phyloP scores from a whole-genome alignment of 345 rosid genomes.

The Arabidopsis suecica region DNA sequence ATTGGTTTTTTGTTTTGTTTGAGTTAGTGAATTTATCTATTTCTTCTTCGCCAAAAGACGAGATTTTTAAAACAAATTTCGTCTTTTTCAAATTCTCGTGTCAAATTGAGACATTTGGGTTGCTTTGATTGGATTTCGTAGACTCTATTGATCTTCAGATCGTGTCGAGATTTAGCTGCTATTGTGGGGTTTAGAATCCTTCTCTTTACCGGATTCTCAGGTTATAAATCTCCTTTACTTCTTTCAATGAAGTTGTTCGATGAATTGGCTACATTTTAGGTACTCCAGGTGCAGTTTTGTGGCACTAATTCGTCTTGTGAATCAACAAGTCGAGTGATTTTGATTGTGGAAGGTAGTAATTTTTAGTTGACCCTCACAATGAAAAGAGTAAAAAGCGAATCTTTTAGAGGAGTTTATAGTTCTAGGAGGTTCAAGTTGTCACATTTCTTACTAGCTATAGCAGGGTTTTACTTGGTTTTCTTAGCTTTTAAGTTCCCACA shows the following conservation, averaged over 20 bases:
- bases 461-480: conserved; percentile 73
- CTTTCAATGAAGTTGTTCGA: conserved; percentile 32
- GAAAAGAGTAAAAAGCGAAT: conserved; percentile 80
- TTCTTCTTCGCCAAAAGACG: not conserved
- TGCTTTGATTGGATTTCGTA: conserved; percentile 23
- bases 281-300: conserved; percentile 33
- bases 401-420: conserved; percentile 46
- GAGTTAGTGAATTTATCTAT: not conserved
- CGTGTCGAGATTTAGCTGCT: conserved; percentile 31
- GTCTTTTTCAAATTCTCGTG: not conserved
- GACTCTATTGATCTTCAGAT: conserved; percentile 28
- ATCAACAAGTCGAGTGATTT: conserved; percentile 36
- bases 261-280: conserved; percentile 33
- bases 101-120: conserved; percentile 34
- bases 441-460: conserved; percentile 71
- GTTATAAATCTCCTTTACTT: conserved; percentile 26
- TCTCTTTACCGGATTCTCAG: conserved; percentile 14
- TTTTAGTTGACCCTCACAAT: conserved; percentile 49
- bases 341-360: conserved; percentile 36
- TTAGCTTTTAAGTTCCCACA: conserved; percentile 82
- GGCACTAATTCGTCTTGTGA: not conserved
- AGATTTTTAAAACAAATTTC: not conserved
- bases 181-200: not conserved
- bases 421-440: conserved; percentile 78
- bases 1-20: not conserved